phyloP scores from a whole-genome alignment of 768 basidiomycete species.

The Pleurotus eryngii region DNA sequence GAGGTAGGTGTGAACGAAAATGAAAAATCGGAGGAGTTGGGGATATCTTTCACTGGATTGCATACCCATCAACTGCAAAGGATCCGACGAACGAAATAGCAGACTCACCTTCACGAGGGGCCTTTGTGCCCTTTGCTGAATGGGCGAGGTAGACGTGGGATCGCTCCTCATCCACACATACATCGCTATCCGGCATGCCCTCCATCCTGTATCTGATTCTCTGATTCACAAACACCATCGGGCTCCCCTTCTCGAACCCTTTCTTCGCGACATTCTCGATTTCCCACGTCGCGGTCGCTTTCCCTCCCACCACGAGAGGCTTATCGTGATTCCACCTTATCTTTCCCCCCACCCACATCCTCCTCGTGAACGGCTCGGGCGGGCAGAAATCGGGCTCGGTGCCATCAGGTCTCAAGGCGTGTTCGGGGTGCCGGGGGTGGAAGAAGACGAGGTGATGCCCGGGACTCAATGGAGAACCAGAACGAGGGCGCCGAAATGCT shows the following conservation, averaged over 20 bases:
- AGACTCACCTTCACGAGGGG: conserved; percentile 41
- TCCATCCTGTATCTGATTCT: conserved; percentile 46
- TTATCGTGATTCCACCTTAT: conserved; percentile 54
- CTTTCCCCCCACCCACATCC: conserved; percentile 81
- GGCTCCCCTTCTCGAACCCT: conserved; percentile 53
- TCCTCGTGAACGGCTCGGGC: conserved; percentile 65
- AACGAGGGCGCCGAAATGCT: conserved; percentile 37
- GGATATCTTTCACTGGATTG: conserved; percentile 47
- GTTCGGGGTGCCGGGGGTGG: conserved; percentile 60
- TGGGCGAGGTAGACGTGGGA: conserved; percentile 60
- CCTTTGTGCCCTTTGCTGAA: conserved; percentile 24
- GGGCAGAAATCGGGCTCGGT: conserved; percentile 72
- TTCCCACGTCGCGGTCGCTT: conserved; percentile 43
- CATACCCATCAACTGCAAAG: background rate
- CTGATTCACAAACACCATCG: conserved; percentile 77
- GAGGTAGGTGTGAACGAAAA: conserved; percentile 65
- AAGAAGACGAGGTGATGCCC: conserved; percentile 78
- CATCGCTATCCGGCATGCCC: conserved; percentile 30
- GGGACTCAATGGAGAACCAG: conserved; percentile 42
- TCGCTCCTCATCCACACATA: conserved; percentile 62
- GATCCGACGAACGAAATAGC: background rate
- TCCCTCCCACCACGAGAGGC: conserved; percentile 52
- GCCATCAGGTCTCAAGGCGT: conserved; percentile 55
- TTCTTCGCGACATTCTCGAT: conserved; percentile 60
- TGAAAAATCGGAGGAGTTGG: conserved; percentile 48